Evolutionary conservation across 129 eudicot genomes (phyloP), one percentile per base, ranked within the genome.

Genomic region (Pseudognaphalium luteoalbum): DNA sequence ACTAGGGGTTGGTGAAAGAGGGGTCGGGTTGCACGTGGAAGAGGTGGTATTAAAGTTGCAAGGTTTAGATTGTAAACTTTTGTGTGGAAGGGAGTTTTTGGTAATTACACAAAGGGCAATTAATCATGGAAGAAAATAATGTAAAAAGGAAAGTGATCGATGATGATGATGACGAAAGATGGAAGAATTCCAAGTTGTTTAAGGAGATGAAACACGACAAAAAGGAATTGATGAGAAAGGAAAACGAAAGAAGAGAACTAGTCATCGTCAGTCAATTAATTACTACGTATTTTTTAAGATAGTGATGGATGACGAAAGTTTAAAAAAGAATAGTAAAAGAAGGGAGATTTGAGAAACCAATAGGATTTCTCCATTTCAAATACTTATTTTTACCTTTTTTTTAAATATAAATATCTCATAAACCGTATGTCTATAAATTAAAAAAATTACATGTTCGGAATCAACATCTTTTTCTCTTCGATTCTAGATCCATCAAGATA

Each of bases 61-160:
- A 20, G 84, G 70, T 7, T 34, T 81, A 76, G 81, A 81, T 54
- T 71, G 10, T 30, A 72, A 10, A 0, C n/a, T 70, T 2, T 19
- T 85, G 37, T 74, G 21, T 9, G 84, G 86, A 42, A 69, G 44
- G 83, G 86, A 81, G 12, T 78, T 81, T 82, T 56, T 82, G 84
- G 76, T 42, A 35, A 65, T 75, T 81, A 28, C 70, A n/a, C 76
- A 63, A 66, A 44, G 68, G 42, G 84, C 29, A 7, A 1, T 81
- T 29, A 9, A n/a, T n/a, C n/a, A n/a, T 15, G 86, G 72, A 71
- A 58, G 63, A 60, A 15, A 42, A 52, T 1, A 69, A 60, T 15
- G 84, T 57, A 11, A 63, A 65, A 16, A 66, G 82, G 41, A 78
- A 60, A 15, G 71, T 71, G 35, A 65, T 71, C 12, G 65, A 3